These are phyloP conservation scores for Ganoderma lucidum DNA, from an alignment of 1,284 basidiomycete species.

Conservation along the genomic window DNA sequence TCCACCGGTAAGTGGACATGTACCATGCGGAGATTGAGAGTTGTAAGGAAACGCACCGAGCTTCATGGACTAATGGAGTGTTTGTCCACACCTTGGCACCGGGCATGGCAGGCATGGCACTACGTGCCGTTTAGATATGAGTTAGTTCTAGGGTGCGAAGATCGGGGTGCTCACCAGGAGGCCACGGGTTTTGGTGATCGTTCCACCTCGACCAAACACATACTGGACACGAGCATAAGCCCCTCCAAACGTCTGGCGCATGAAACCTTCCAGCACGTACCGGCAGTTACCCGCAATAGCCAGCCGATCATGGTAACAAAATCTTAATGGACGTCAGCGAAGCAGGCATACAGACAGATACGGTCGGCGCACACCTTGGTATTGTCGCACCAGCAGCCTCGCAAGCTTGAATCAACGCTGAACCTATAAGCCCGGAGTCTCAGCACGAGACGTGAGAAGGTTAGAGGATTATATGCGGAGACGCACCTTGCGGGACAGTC, in stretches of 20 bases:
- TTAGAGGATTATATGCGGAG: conserved; percentile 8
- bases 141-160: not conserved
- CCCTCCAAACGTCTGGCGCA: not conserved
- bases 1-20: conserved; percentile 28
- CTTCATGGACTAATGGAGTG: conserved; percentile 94
- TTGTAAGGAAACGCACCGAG: conserved; percentile 61
- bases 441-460: conserved; percentile 15
- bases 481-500: conserved; percentile 87
- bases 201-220: conserved; percentile 98
- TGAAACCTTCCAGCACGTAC: conserved; percentile 51
- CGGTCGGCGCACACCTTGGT: conserved; percentile 63
- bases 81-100: conserved; percentile 97
- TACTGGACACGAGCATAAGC: conserved; percentile 52
- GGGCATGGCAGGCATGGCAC: conserved; percentile 98
- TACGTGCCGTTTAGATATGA: conserved; percentile 37
- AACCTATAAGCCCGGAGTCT: conserved; percentile 59
- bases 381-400: conserved; percentile 84
- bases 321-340: conserved; percentile 55
- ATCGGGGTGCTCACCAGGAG: conserved; percentile 65
- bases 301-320: conserved; percentile 94
- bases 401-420: conserved; percentile 97
- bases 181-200: conserved; percentile 94
- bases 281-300: conserved; percentile 97
- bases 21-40: not conserved
- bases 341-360: conserved; percentile 4